phyloP scores from a whole-genome alignment of 306 rosid species.

The Quercus aquifolioides region DNA sequence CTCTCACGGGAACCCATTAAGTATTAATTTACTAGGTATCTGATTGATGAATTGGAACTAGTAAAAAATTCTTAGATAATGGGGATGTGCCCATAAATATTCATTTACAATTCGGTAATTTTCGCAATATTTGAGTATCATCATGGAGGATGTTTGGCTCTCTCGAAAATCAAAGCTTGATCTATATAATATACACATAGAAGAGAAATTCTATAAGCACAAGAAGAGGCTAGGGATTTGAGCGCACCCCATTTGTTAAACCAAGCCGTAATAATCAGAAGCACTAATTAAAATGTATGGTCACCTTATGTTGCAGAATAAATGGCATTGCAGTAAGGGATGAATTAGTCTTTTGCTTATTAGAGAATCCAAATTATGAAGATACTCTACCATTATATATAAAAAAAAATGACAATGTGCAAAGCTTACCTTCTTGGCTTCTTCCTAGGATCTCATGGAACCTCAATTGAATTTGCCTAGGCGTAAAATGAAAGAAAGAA shows the following conservation, averaged over 20 bases:
- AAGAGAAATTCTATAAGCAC: not conserved
- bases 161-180: not conserved
- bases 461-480: slow-evolving; percentile 21
- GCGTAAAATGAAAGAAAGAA: slow-evolving; percentile 50
- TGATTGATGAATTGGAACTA: not conserved
- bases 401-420: too few relatives aligned
- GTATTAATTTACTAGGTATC: not conserved
- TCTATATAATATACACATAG: not conserved
- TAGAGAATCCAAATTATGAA: too few relatives aligned
- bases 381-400: too few relatives aligned
- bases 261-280: too few relatives aligned
- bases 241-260: not conserved
- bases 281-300: too few relatives aligned
- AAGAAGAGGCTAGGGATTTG: slow-evolving; percentile 1
- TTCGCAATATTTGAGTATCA: not conserved
- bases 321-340: not conserved
- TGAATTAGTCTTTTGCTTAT: not conserved
- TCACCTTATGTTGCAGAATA: too few relatives aligned
- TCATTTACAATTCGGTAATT: not conserved
- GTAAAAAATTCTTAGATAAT: not conserved
- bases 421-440: not conserved
- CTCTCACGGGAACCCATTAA: not conserved
- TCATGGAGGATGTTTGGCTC: slow-evolving; percentile 21
- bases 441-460: slow-evolving; percentile 4
- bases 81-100: too few relatives aligned